phyloP scores from a whole-genome alignment of 768 basidiomycete genomes.

The Termitomyces eurrhizus region DNA sequence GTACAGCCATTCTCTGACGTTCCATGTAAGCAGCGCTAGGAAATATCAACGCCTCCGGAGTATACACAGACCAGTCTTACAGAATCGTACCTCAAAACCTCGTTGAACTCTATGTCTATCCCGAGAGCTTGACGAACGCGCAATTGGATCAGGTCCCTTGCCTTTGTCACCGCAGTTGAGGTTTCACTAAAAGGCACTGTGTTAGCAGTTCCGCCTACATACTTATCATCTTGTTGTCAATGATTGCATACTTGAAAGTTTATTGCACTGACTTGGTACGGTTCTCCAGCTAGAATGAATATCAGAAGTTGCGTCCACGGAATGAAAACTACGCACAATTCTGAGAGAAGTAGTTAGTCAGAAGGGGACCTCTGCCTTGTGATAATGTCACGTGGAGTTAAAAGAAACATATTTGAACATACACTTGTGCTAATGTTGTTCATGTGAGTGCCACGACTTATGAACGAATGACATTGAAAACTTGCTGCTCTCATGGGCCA shows the following conservation, averaged over 20 bases:
- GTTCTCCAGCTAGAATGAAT: constrained; percentile 58
- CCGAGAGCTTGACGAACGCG: constrained; percentile 48
- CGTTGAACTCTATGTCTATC: constrained; percentile 53
- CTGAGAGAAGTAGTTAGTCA: constrained; percentile 84
- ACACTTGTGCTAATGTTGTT: constrained; percentile 63
- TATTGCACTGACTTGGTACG: constrained; percentile 59
- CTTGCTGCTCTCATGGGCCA: constrained; percentile 70
- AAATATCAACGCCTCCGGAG: not conserved
- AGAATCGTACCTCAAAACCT: constrained; percentile 57
- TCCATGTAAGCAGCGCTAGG: constrained; percentile 79
- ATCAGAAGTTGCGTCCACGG: not conserved
- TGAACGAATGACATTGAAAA: not conserved
- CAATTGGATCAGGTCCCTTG: constrained; percentile 54
- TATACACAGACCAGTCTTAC: not conserved
- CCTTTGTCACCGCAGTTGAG: constrained; percentile 53
- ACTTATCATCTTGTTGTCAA: constrained; percentile 35
- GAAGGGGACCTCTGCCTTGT: constrained; percentile 61
- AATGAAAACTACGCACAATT: constrained; percentile 50
- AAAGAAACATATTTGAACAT: constrained; percentile 10
- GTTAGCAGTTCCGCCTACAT: constrained; percentile 72
- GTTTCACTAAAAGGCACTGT: constrained; percentile 63
- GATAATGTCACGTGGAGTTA: constrained; percentile 1
- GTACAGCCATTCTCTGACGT: constrained; percentile 77
- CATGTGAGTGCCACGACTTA: not conserved
- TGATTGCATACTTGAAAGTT: not conserved